phyloP scores from a whole-genome alignment of 1,139 yeast species.

The Debaryomycetaceae sp. region DNA sequence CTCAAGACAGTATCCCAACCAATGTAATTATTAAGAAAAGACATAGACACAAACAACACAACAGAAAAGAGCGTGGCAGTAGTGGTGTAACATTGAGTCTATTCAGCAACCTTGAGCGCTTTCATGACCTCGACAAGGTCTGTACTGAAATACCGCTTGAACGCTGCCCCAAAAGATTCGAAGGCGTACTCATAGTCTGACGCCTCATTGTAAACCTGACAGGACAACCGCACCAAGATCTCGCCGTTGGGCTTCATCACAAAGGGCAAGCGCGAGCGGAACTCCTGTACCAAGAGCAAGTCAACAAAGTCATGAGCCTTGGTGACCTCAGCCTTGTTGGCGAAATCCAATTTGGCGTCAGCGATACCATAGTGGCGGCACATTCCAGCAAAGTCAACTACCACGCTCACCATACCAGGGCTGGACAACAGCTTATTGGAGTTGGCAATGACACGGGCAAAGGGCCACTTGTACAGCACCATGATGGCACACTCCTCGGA shows the following conservation, averaged over 20 bases:
- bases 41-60: not conserved
- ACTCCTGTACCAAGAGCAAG: conserved; percentile 12
- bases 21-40: conserved; percentile 40
- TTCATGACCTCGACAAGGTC: too few relatives aligned
- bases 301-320: conserved; percentile 6
- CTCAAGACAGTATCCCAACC: conserved; percentile 64
- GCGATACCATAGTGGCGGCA: conserved; percentile 3
- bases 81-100: not conserved
- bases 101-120: too few relatives aligned
- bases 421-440: conserved; percentile 24
- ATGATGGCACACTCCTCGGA: conserved; percentile 39
- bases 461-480: conserved; percentile 32
- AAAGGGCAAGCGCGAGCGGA: conserved; percentile 46
- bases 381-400: conserved; percentile 27
- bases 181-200: conserved; percentile 48
- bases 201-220: conserved; percentile 56
- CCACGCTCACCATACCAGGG: conserved; percentile 44
- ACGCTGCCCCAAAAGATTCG: conserved; percentile 19
- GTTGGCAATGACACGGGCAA: conserved; percentile 28
- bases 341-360: conserved; percentile 1
- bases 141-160: conserved; percentile 11
- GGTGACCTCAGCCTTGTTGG: not conserved
- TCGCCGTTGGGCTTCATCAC: conserved; percentile 33
- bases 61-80: not conserved
- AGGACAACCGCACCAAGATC: conserved; percentile 50